Base-by-base conservation (phyloP, 1,284 basidiomycete genomes). In the Puccinia horiana region DNA sequence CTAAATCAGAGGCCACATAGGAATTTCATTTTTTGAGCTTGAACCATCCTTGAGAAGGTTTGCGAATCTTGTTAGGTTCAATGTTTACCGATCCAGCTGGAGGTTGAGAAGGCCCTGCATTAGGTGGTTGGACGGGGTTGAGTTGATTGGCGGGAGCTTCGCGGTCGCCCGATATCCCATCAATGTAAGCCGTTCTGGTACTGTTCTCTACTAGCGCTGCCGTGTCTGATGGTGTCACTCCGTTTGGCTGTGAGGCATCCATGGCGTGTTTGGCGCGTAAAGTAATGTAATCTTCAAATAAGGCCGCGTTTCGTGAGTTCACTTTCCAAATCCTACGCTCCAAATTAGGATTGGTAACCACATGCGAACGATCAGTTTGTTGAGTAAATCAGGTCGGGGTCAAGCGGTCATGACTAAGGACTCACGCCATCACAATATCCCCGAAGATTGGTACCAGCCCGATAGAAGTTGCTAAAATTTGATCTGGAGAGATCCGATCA, bases 391-490 rank as follows among this genome's bases (percentile, higher is more conserved):
- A 0, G 32, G 12, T 29, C 14, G 20, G 26, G 47, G 16, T 47
- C 32, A 32, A 40, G 44, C 23, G n/a, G 14, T 16, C n/a, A 42
- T 29, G 32, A 23, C 9, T 42, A 37, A 29, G 23, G 8, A 37
- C 80, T 75, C 26, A 81, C 80, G 86, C 86, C 77, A 87, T 83
- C 1, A 84, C 83, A 26, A 87, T 83, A 78, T 87, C 86, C 16
- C 86, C 86, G 11, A 85, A 85, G 40, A 87, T 18, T 0, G 86
- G 86, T 14, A 87, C 84, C 11, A 87, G 83, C 12, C 86, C 86
- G 26, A 87, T 73, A 2, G 84, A 85, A 0, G 84, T 83, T 14
- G 85, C 84, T 3, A 87, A 83, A 12, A 84, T 83, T 56, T 86
- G 86, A 83, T 87, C 87, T 83, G 65, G 65, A 69, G 4, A n/a